Evolutionary conservation across 2,329 filamentous ascomycete species (phyloP).

Genomic region (Penicillium glabrum): DNA sequence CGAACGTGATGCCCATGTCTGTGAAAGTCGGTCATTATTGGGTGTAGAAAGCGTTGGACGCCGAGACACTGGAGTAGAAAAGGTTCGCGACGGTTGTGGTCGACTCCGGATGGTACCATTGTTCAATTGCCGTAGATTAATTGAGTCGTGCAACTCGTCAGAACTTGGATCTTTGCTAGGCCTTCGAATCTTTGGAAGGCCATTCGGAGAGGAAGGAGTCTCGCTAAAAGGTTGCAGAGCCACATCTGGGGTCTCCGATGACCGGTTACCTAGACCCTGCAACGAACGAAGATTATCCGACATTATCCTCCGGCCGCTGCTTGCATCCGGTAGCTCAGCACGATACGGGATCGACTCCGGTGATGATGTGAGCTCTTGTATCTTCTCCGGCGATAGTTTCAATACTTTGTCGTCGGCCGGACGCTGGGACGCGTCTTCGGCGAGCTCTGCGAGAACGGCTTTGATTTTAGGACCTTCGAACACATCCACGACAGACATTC

Average conservation of each 20-base stretch:
- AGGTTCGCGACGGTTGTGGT: slow-evolving; percentile 31
- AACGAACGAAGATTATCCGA: slow-evolving; percentile 19
- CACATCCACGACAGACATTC: slow-evolving; percentile 30
- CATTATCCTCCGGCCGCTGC: slow-evolving; percentile 21
- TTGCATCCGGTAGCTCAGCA: slow-evolving; percentile 29
- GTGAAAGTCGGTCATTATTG: slow-evolving; percentile 32
- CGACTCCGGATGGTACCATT: slow-evolving; percentile 29
- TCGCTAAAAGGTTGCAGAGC: slow-evolving; percentile 30
- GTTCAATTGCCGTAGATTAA: slow-evolving; percentile 12
- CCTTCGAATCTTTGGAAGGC: slow-evolving; percentile 18
- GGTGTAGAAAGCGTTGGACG: slow-evolving; percentile 30
- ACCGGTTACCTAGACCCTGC: not conserved
- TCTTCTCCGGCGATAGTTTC: slow-evolving; percentile 56
- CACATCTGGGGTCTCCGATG: slow-evolving; percentile 13
- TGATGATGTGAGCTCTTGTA: slow-evolving; percentile 55
- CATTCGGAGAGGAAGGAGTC: slow-evolving; percentile 15
- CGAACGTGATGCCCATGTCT: slow-evolving; percentile 34
- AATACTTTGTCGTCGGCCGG: slow-evolving; percentile 39
- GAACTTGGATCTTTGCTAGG: slow-evolving; percentile 25
- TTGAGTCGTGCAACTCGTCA: slow-evolving; percentile 21
- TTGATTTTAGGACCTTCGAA: slow-evolving; percentile 27
- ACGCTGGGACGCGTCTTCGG: slow-evolving; percentile 24
- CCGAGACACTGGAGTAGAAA: slow-evolving; percentile 38
- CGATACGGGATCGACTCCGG: slow-evolving; percentile 56
- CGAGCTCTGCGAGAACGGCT: slow-evolving; percentile 22